phyloP scores from a whole-genome alignment of 2,329 filamentous ascomycete species.

The Zymoseptoria crescenta region DNA sequence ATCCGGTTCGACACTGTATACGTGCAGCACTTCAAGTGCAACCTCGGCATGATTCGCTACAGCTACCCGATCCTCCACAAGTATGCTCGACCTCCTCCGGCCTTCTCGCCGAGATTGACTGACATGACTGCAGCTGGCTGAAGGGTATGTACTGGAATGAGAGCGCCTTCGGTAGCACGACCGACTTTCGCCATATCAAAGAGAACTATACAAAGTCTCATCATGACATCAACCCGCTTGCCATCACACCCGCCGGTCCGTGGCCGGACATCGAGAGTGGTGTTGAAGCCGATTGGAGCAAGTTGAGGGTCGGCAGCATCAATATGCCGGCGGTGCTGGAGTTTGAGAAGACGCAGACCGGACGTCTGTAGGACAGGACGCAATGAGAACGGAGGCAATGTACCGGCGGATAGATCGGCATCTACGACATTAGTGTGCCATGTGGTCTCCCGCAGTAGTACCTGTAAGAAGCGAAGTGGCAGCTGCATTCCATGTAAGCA shows the following conservation, averaged over 20 bases:
- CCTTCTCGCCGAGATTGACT: neutral
- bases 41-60: slow-evolving; percentile 50
- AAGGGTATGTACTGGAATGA: slow-evolving; percentile 51
- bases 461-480: neutral
- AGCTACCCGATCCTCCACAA: slow-evolving; percentile 54
- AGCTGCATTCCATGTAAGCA: too few relatives aligned
- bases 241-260: slow-evolving; percentile 56
- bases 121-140: slow-evolving; percentile 37
- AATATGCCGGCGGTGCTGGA: slow-evolving; percentile 35
- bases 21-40: slow-evolving; percentile 61
- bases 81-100: neutral
- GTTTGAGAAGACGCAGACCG: slow-evolving; percentile 20
- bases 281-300: slow-evolving; percentile 43
- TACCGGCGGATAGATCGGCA: neutral
- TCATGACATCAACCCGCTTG: slow-evolving; percentile 50
- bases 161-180: slow-evolving; percentile 50
- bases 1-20: slow-evolving; percentile 56
- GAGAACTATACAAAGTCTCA: slow-evolving; percentile 60
- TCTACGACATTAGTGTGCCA: neutral
- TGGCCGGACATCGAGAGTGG: slow-evolving; percentile 50
- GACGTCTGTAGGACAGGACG: neutral
- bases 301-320: slow-evolving; percentile 42
- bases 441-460: neutral
- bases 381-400: neutral
- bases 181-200: slow-evolving; percentile 60